Base-by-base conservation (phyloP, 78 protist genomes). In the Salpingoeca rosetta region DNA sequence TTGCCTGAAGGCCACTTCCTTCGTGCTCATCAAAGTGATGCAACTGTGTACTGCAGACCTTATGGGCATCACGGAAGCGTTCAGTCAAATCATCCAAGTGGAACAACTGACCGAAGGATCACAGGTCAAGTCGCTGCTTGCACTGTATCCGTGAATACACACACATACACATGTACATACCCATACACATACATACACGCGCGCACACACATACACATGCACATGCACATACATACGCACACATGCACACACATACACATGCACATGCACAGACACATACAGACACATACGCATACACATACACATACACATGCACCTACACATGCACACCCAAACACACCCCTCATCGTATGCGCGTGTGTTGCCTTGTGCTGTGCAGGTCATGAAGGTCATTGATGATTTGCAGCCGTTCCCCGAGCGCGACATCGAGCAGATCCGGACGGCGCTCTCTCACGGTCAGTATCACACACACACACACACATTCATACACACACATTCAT, bases 361-460 rank as follows among this genome's bases (percentile, higher is more conserved):
- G n/a, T n/a, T n/a, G n/a, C n/a, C n/a, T n/a, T n/a, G n/a, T n/a
- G n/a, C n/a, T n/a, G n/a, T n/a, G n/a, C n/a, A n/a, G n/a, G n/a
- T n/a, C n/a, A n/a, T n/a, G n/a, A n/a, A n/a, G n/a, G n/a, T n/a
- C n/a, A n/a, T n/a, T 56, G 11, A 72, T 2, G 88, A 82, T 44
- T 37, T 88, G 10, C 86, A 73, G 3, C 85, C 41, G 25, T 85
- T 88, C 73, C 28, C 85, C 45, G 86, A 83, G n/a, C 44, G 57
- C 41, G 90, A 92, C n/a, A n/a, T n/a, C n/a, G n/a, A n/a, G n/a
- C n/a, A n/a, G n/a, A n/a, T n/a, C n/a, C n/a, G n/a, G n/a, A n/a
- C n/a, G 27, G 85, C 44, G 3, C 87, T 38, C 40, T 35, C 72
- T 37, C 43, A n/a, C 3, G n/a, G 39, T n/a, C n/a, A n/a, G n/a